Conservation (phyloP, 805 yeast species). For the Metschnikowia lochheadii region DNA sequence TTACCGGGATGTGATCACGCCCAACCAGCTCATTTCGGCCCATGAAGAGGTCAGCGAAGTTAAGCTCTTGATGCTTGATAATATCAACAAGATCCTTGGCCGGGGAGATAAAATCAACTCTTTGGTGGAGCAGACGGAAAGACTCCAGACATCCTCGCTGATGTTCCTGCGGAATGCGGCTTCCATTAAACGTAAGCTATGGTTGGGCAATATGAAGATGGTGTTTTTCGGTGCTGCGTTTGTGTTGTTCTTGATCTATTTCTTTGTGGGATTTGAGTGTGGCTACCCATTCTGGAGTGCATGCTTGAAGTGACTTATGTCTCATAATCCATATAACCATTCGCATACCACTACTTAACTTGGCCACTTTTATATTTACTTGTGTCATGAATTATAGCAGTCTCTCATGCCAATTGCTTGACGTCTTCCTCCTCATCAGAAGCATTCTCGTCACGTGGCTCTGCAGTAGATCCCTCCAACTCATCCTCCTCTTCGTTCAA, state of each 20-base stretch:
- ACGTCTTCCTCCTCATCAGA: conserved; percentile 17
- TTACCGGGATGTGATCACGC: conserved; percentile 22
- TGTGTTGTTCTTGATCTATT: conserved; percentile 34
- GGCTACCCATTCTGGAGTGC: conserved; percentile 44
- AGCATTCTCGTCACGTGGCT: conserved; percentile 4
- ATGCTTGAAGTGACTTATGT: neutral
- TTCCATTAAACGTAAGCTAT: conserved; percentile 58
- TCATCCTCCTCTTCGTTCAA: conserved; percentile 31
- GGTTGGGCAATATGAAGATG: conserved; percentile 60
- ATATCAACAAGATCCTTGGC: conserved; percentile 64
- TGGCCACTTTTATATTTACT: too few relatives aligned
- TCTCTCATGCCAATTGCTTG: neutral
- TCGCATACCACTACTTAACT: too few relatives aligned
- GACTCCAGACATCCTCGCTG: conserved; percentile 60
- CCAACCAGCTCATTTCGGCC: conserved; percentile 37
- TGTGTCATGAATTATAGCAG: too few relatives aligned
- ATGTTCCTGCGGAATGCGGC: conserved; percentile 69
- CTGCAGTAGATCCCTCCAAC: conserved; percentile 23
- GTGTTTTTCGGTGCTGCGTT: conserved; percentile 22
- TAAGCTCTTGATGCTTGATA: conserved; percentile 64
- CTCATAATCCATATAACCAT: too few relatives aligned
- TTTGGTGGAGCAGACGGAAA: conserved; percentile 75
- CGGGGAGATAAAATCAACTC: conserved; percentile 74
- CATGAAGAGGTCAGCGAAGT: conserved; percentile 62
- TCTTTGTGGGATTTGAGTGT: conserved; percentile 49